Evolutionary conservation across 805 yeast genomes (phyloP), one percentile per base, ranked within the genome.

Genomic region (Wickerhamiella hasegawae): DNA sequence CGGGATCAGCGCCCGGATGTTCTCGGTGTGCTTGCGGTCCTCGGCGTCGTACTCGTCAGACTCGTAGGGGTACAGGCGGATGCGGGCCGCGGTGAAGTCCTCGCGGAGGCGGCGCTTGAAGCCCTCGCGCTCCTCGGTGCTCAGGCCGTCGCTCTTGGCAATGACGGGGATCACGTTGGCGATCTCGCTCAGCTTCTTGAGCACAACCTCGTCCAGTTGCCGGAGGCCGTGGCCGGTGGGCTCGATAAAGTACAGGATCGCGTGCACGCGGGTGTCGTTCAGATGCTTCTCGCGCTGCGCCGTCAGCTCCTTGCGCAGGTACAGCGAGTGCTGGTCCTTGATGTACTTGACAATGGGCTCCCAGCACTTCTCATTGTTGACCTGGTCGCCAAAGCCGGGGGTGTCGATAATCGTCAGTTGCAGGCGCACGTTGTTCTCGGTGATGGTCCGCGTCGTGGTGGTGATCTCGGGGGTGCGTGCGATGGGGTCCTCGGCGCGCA

Each of bases 361-460:
- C 95, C 96, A 87, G 59, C 93, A 84, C 59, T 78, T 80, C 50
- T 81, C 92, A 59, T 85, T 85, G 62, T 84, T 81, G 46, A 90
- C 79, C 60, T 81, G 94, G 65, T 90, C 98, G 27, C 95, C 97
- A 64, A 83, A 90, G 12, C 97, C 97, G 16, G 97, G 97, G 3
- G 98, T 90, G 55, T 90, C 98, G 53, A 90, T 81, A 37, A 90
- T 74, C 49, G 83, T 85, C 44, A 90, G 63, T 49, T 77, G 77
- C 54, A 90, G 71, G 42, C 76, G 73, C 38, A 90, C 97, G 45
- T 79, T 80, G 55, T 83, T 84, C 59, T 90, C 98, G 38, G 73
- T 59, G 44, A 90, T 66, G 14, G 69, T 66, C 32, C 52, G 57
- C 21, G 56, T 41, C n/a, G 48, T 48, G 6, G 52, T 44, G 33